Percentiles rank a stretch among this genome's conserved stretches.
Conservation (phyloP, 768 basidiomycete species). For the Collybia nuda region DNA sequence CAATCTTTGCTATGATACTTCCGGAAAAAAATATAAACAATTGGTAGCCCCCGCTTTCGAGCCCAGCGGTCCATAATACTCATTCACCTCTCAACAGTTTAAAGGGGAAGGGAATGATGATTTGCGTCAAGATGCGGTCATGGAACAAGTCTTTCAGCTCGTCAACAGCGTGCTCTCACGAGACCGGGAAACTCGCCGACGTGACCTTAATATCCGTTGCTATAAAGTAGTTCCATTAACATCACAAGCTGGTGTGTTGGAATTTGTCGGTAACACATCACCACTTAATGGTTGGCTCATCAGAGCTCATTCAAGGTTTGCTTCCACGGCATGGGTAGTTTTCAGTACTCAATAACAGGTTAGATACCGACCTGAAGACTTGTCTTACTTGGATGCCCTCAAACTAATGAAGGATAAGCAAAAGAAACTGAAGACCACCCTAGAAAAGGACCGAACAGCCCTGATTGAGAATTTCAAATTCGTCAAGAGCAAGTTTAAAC, state of each 20-base stretch:
- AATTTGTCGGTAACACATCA: conserved; percentile 83
- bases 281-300: conserved; percentile 65
- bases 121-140: conserved; percentile 94
- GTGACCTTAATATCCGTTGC: conserved; percentile 72
- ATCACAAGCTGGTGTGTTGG: conserved; percentile 78
- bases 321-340: background rate
- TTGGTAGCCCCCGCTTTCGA: conserved; percentile 37
- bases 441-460: conserved; percentile 6
- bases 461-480: conserved; percentile 29
- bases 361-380: conserved; percentile 71
- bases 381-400: conserved; percentile 27
- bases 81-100: conserved; percentile 50
- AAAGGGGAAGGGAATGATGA: conserved; percentile 93
- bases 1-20: conserved; percentile 61
- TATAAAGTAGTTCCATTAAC: conserved; percentile 91
- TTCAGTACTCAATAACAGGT: background rate
- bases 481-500: conserved; percentile 53
- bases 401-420: conserved; percentile 28
- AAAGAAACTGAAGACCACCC: conserved; percentile 24
- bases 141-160: conserved; percentile 96
- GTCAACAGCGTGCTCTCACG: conserved; percentile 74
- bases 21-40: conserved; percentile 71
- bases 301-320: conserved; percentile 62
- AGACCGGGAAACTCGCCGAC: conserved; percentile 75
- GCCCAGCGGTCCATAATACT: background rate